Base-by-base conservation (phyloP, 2,329 filamentous ascomycete genomes). In the Cladosporium cucumerinum region DNA sequence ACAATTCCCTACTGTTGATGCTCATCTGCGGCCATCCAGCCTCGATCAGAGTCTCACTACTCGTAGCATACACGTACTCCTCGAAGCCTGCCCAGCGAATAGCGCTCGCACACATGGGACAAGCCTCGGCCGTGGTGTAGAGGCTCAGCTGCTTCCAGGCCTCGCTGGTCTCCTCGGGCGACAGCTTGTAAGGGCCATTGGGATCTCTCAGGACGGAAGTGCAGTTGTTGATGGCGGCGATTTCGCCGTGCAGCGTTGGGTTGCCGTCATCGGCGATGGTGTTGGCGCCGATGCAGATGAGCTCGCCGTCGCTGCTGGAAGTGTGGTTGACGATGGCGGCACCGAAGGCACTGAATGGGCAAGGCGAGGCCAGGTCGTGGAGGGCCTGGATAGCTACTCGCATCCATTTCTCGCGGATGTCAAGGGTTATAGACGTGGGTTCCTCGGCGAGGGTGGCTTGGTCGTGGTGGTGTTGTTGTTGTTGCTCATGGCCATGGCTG, bases 101-200 rank as follows among this genome's bases (percentile, higher is more conserved):
- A 0, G 83, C 84, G 7, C 82, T 80, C 1, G 84, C 83, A 68
- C 85, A 87, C 81, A 86, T 87, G 7, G 84, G 81, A 71, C 84
- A 86, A 64, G 80, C 82, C 72, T 86, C 84, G 1, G 81, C 84
- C 70, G 84, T 86, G 25, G 84, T 86, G 72, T 86, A 86, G 3
- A 86, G 72, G 5, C 80, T 80, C n/a, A 86, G 72, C 18, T 77
- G 68, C 2, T 73, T 66, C 68, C 84, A 85, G 0, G 83, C 84
- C 3, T 69, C 71, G n/a, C 79, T 70, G 0, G 82, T 78, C 62
- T 81, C 77, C 10, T 70, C 57, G 0, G 79, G 70, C 0, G 75
- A 77, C 48, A 85, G 71, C 3, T 75, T 77, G 71, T 82, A 84
- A 0, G 74, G 74, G 1, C 83, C 82, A 3, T 71, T 48, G 0